Base-by-base conservation (phyloP, 2,329 filamentous ascomycete genomes). In the Claviceps arundinis region DNA sequence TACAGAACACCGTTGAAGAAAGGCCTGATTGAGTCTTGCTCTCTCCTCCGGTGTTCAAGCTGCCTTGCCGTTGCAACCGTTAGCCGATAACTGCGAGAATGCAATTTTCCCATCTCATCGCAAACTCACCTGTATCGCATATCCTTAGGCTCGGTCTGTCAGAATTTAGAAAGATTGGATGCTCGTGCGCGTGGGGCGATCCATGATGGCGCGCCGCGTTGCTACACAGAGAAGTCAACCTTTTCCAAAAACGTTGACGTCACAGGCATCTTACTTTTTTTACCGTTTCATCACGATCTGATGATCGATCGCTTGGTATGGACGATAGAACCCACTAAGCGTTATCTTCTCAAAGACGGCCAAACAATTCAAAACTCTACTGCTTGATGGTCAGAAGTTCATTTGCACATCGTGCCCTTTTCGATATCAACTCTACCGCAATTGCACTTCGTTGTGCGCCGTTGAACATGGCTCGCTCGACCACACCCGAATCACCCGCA, bases 391-490 rank as follows among this genome's bases (percentile, higher is more conserved):
- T 22, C n/a, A 3, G 17, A 17, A 37, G 19, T 9, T 22, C 16
- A 26, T 9, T 22, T 45, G 5, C n/a, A 22, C 24, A 9, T 34
- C 11, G 24, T 51, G 37, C 24, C 4, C n/a, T 19, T 41, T 41
- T 22, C 13, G 34, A 30, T 37, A 44, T 47, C 8, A 4, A 53
- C 4, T n/a, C 8, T 34, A 48, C 5, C 8, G 30, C 26, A 30
- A 53, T 44, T 43, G 26, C 16, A 16, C 14, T 40, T 7, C 24
- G 9, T 11, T 34, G 9, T 19, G 41, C 34, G 43, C 2, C 42
- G 11, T 37, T 24, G 30, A 52, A 44, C 14, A 54, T 54, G 53
- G 50, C 22, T 40, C 50, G 51, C 37, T 16, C 42, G n/a, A 42
- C 41, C 2, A 37, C 26, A 7, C n/a, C 37, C 3, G 22, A 50